Evolutionary conservation across 352 stramenopile species (phyloP), one percentile per base, ranked within the genome.

Genomic region (Phytophthora agathidicida): DNA sequence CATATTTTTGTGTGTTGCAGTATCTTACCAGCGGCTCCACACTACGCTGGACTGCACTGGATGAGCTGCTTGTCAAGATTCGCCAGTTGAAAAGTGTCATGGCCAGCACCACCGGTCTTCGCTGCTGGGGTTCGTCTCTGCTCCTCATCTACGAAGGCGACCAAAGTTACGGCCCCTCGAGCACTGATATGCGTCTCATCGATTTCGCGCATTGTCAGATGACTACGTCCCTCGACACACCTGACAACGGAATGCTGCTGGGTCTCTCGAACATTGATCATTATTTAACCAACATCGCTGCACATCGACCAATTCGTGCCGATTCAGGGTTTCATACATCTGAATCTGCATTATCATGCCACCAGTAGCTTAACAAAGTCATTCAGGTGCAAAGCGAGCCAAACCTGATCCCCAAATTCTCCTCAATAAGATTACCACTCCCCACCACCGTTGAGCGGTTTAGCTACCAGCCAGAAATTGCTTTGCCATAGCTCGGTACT

Each of bases 171-270:
- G 27, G 47, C 1, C 33, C 45, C 35, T 39, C 38, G 1, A 67
- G 53, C 14, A 67, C 68, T 22, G 79, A 88, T 51, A 73, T 90
- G 30, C 78, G 80, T 31, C 62, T 93, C 17, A 91, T 93, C 27
- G 81, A 93, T 67, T 91, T 93, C 62, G 83, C 81, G 28, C 83
- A 93, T 38, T 85, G 83, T 49, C 78, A 93, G 56, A 86, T 89
- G 68, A 87, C 70, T 55, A 48, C 70, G 24, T 55, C 45, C 14
- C 62, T 90, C 11, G 68, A 65, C 20, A 71, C 71, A 19, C 66
- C 81, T 2, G 83, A 93, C 42, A 73, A 89, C 35, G 79, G 83
- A 14, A 69, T 91, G 39, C 52, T 91, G 28, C 68, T 93, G 8
- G 83, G 83, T 5, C 69, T 93, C 26, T 48, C 55, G 11, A 93